Percentiles rank a stretch among this genome's conserved stretches.
phyloP scores from a whole-genome alignment of 305 asterid species.

The Fraxinus sp. region DNA sequence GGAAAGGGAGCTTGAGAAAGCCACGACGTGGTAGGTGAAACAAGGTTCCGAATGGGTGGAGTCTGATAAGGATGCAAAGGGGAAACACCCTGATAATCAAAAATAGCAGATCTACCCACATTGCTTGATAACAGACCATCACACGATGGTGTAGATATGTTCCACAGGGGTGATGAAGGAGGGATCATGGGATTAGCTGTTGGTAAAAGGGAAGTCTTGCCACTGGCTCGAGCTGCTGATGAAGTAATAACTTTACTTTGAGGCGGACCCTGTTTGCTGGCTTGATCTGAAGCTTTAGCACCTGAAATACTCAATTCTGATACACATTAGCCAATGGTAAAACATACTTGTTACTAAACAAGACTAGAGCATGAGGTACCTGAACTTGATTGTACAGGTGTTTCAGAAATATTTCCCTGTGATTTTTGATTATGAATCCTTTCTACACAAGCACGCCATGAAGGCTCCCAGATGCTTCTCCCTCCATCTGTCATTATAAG shows the following conservation, averaged over 20 bases:
- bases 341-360: conserved; percentile 9
- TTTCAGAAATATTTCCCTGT: conserved; percentile 49
- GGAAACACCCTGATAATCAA: conserved; percentile 61
- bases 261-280: conserved; percentile 42
- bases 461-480: conserved; percentile 80
- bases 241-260: conserved; percentile 46
- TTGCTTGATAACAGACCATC: conserved; percentile 54
- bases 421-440: conserved; percentile 59
- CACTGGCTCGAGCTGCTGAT: conserved; percentile 42
- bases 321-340: conserved; percentile 29
- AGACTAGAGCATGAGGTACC: conserved; percentile 43
- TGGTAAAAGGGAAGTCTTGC: conserved; percentile 50
- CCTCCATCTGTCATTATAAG: conserved; percentile 60
- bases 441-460: conserved; percentile 88
- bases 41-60: conserved; percentile 50
- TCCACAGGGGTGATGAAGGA: conserved; percentile 76
- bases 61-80: conserved; percentile 63
- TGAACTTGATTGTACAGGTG: conserved; percentile 59
- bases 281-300: conserved; percentile 57
- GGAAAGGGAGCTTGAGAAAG: conserved; percentile 54
- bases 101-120: conserved; percentile 43
- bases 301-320: conserved; percentile 45
- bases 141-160: conserved; percentile 57
- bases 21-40: conserved; percentile 50
- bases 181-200: conserved; percentile 51